Evolutionary conservation across 2,329 filamentous ascomycete genomes (phyloP), one percentile per base, ranked within the genome.

Genomic region (Fusarium palustre): DNA sequence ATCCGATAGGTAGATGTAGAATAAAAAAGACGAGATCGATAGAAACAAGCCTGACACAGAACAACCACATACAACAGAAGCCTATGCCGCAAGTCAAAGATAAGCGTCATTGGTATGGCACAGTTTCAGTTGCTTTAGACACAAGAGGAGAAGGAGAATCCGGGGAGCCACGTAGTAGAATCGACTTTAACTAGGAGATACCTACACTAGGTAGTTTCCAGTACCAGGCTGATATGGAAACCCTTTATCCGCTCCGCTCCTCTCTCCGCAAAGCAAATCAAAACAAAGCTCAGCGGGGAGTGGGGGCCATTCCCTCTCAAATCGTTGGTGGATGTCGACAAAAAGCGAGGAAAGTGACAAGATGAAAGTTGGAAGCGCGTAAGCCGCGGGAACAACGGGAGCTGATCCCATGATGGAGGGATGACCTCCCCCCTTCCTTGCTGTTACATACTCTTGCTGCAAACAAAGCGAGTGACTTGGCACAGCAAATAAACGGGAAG

Each of bases 321-420:
- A 58, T 41, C 24, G n/a, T 34, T 64, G 39, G 22, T 52, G 52
- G 59, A 18, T 38, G 34, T 59, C 15, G 20, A 28, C 30, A 4
- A 36, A 53, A 43, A 11, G 30, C 20, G 38, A 33, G 12, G 24
- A 63, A 24, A 22, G 39, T 13, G 33, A 20, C 28, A 43, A 31
- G 47, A 48, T 36, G 43, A 56, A 69, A 45, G 41, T 58, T 66
- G 31, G 66, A 69, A 69, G 66, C 66, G 66, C 66, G 66, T 67
- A 67, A 69, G 66, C 66, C 66, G 66, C 66, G 49, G 56, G 39
- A 39, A 45, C 41, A 38, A 56, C 43, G 47, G 45, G 48, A 48
- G 39, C 24, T 22, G 53, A 59, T 64, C 60, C 59, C 31, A 63
- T 47, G 25, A 53, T 64, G 52, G 59, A 59, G 59, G 59, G 61